Evolutionary conservation across 2,329 filamentous ascomycete species (phyloP).

Genomic region (Cryphonectria carpinicola): DNA sequence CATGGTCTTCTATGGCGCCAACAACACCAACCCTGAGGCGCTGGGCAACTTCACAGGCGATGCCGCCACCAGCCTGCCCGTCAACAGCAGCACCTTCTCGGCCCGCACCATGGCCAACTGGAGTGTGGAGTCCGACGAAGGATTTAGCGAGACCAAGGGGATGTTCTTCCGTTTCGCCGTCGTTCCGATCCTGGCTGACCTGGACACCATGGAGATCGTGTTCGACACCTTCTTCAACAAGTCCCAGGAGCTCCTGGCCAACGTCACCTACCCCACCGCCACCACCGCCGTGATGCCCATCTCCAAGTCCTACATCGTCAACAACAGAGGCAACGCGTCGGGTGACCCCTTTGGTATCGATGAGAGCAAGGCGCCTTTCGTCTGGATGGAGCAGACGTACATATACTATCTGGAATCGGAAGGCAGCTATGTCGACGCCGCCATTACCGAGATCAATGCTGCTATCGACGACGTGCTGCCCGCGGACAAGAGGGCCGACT

Average conservation of each 20-base stretch:
- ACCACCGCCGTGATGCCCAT: constrained; percentile 19
- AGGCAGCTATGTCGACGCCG: background rate
- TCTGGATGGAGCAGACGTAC: constrained; percentile 13
- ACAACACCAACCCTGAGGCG: constrained; percentile 8
- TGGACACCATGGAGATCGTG: constrained; percentile 11
- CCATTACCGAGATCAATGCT: constrained; percentile 9
- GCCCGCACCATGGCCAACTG: constrained; percentile 8
- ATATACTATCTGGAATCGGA: background rate
- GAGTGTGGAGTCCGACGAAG: background rate
- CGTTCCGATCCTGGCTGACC: constrained; percentile 13
- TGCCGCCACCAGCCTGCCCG: background rate
- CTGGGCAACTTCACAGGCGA: constrained; percentile 13
- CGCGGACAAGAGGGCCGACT: constrained; percentile 8
- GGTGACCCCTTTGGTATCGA: constrained; percentile 17
- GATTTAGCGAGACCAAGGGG: background rate
- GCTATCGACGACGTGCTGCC: constrained; percentile 5
- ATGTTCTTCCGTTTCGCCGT: constrained; percentile 11
- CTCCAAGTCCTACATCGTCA: constrained; percentile 9
- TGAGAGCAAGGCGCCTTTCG: constrained; percentile 8
- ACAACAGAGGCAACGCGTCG: background rate
- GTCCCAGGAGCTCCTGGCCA: constrained; percentile 3
- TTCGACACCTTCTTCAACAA: constrained; percentile 18
- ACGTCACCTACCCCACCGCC: background rate
- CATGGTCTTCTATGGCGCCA: constrained; percentile 12
- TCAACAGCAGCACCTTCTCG: constrained; percentile 16